Conservation (phyloP, 2,329 filamentous ascomycete species). For the Microdochium paspali region DNA sequence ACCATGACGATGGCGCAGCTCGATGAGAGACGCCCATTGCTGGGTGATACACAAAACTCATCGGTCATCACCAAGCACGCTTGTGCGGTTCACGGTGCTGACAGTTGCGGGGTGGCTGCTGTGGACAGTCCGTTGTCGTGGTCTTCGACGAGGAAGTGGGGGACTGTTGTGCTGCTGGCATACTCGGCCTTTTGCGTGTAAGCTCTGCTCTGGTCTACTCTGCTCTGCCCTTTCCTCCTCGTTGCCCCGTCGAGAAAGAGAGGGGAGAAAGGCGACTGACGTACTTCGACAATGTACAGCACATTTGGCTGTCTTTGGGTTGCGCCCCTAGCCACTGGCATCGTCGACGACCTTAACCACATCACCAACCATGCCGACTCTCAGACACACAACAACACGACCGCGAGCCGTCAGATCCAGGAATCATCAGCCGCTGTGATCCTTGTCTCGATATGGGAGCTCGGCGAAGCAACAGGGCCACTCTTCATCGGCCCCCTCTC, state of each 20-base stretch:
- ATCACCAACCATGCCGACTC: conserved; percentile 8
- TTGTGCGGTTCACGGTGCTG: too few relatives aligned
- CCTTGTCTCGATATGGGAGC: background rate
- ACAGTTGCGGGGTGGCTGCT: background rate
- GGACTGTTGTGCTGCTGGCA: background rate
- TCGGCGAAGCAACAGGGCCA: background rate
- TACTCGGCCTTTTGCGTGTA: background rate
- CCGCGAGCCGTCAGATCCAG: too few relatives aligned
- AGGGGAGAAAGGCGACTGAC: background rate
- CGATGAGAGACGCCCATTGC: background rate
- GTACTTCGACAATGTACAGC: background rate
- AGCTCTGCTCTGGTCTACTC: too few relatives aligned
- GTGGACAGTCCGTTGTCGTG: background rate
- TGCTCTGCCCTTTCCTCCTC: too few relatives aligned
- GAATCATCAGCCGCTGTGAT: background rate
- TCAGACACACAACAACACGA: background rate
- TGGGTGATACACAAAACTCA: background rate
- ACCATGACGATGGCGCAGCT: background rate
- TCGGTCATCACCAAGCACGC: background rate
- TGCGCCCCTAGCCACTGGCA: background rate
- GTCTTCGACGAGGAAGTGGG: background rate
- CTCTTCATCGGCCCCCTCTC: background rate
- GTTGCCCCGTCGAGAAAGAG: background rate
- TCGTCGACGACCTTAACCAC: background rate
- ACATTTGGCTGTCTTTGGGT: background rate